Percentiles rank a stretch among this genome's conserved stretches.
phyloP scores from a whole-genome alignment of 2,329 filamentous ascomycete species.

The Hirsutella rhossiliensis region DNA sequence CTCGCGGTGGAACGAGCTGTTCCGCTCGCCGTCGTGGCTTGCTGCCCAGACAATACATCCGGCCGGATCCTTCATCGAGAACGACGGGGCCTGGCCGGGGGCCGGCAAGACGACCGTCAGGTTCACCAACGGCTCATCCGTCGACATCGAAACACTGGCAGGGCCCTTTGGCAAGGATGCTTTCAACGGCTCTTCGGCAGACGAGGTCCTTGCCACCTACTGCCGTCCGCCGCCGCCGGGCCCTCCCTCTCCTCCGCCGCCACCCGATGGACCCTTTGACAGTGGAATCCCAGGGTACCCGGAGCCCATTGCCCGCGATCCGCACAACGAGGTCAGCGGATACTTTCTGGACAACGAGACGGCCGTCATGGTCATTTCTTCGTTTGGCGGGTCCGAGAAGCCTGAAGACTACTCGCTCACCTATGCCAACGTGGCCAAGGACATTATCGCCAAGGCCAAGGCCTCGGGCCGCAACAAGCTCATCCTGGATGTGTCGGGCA shows the following conservation, averaged over 20 bases:
- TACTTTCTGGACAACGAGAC: conserved; percentile 18
- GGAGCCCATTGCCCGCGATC: conserved; percentile 11
- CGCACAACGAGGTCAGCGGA: conserved; percentile 10
- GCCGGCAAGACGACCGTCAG: neutral
- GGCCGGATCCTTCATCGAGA: neutral
- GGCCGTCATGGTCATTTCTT: conserved; percentile 12
- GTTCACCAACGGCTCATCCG: conserved; percentile 1
- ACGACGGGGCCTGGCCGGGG: neutral
- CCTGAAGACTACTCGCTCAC: conserved; percentile 5
- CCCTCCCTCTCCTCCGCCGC: conserved; percentile 3
- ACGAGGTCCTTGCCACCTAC: neutral
- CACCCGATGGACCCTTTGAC: neutral
- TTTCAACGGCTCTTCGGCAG: neutral
- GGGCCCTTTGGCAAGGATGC: neutral
- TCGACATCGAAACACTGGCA: neutral
- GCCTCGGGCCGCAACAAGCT: conserved; percentile 27
- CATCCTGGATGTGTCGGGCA: conserved; percentile 50
- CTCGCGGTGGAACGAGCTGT: conserved; percentile 9
- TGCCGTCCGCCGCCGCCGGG: neutral
- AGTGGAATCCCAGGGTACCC: conserved; percentile 9
- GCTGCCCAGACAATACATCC: neutral
- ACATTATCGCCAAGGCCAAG: conserved; percentile 12
- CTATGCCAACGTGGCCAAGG: conserved; percentile 21
- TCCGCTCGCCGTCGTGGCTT: neutral
- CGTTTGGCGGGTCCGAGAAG: conserved; percentile 8